These are phyloP conservation scores for Escovopsis sp. DNA, from an alignment of 2,329 filamentous ascomycete species.

Conservation along the genomic window DNA sequence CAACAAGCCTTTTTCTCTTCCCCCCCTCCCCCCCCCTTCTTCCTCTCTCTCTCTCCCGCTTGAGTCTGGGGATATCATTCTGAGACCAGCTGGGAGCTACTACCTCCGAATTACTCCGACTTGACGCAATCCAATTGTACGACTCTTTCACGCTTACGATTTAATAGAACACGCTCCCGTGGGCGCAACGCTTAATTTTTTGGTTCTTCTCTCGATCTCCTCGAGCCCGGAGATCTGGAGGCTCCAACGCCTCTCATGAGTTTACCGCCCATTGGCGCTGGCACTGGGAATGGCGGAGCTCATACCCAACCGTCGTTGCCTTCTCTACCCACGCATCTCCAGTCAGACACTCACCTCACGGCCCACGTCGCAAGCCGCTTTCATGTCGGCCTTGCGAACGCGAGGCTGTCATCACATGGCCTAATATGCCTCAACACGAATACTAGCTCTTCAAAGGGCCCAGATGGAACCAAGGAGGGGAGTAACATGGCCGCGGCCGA, in stretches of 20 bases:
- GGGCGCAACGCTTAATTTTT: background rate
- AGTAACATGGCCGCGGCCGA: constrained; percentile 88
- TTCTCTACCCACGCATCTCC: constrained; percentile 68
- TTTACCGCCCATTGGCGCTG: constrained; percentile 33
- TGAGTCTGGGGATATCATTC: background rate
- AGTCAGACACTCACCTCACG: constrained; percentile 65
- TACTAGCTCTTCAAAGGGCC: constrained; percentile 72
- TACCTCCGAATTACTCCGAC: background rate
- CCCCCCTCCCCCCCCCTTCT: background rate
- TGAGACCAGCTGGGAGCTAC: background rate
- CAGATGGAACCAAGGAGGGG: constrained; percentile 81
- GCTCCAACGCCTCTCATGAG: constrained; percentile 43
- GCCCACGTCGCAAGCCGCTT: constrained; percentile 79
- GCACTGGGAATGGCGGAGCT: constrained; percentile 39
- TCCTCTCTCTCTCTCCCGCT: background rate
- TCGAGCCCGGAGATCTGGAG: constrained; percentile 15
- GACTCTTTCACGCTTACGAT: background rate
- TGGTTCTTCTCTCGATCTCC: background rate
- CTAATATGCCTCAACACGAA: constrained; percentile 92
- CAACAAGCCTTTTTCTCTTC: too few species aligned
- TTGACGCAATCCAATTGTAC: background rate
- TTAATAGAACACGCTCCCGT: background rate
- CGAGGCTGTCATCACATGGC: constrained; percentile 78
- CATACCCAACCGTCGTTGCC: constrained; percentile 79
- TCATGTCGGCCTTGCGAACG: constrained; percentile 79